Percentiles rank a stretch among this genome's conserved stretches.
Conservation (phyloP, 2,329 filamentous ascomycete species). For the Sphaerulina vaccinii region DNA sequence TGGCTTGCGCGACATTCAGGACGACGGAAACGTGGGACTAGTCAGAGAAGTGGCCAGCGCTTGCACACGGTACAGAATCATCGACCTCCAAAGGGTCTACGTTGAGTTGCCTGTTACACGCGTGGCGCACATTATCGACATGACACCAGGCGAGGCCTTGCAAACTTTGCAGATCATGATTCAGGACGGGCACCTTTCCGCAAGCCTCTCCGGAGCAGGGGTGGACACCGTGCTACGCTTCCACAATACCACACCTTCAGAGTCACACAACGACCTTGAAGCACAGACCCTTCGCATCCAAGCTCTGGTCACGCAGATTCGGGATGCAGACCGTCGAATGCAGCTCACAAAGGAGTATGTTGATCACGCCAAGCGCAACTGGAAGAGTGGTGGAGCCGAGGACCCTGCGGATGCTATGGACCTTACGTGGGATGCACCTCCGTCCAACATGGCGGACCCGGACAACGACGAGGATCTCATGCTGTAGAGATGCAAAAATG, state of each 20-base stretch:
- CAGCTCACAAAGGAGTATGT: conserved; percentile 60
- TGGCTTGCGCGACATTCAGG: conserved; percentile 54
- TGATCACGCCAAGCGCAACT: conserved; percentile 52
- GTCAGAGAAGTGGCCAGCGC: conserved; percentile 67
- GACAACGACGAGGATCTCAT: conserved; percentile 38
- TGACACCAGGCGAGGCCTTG: conserved; percentile 52
- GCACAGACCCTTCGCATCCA: conserved; percentile 53
- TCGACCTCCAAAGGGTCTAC: conserved; percentile 71
- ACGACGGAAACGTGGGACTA: conserved; percentile 68
- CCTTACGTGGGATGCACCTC: conserved; percentile 33
- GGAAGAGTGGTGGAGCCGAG: conserved; percentile 38
- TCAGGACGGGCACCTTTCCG: conserved; percentile 50
- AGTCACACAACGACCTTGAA: conserved; percentile 41
- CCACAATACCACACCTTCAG: conserved; percentile 33
- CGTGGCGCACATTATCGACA: conserved; percentile 52
- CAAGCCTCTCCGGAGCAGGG: conserved; percentile 48
- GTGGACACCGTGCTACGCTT: conserved; percentile 54
- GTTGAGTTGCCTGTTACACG: conserved; percentile 58
- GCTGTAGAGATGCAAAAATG: conserved; percentile 15
- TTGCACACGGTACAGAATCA: conserved; percentile 73
- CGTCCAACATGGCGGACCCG: conserved; percentile 20
- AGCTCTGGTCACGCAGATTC: conserved; percentile 51
- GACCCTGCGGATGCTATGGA: conserved; percentile 41
- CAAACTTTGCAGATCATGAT: conserved; percentile 57
- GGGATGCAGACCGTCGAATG: conserved; percentile 55